A percentile compares a stretch with the other conserved stretches of the same genome.
Evolutionary conservation across 306 rosid genomes (phyloP).

Genomic region (Castanea sativa): DNA sequence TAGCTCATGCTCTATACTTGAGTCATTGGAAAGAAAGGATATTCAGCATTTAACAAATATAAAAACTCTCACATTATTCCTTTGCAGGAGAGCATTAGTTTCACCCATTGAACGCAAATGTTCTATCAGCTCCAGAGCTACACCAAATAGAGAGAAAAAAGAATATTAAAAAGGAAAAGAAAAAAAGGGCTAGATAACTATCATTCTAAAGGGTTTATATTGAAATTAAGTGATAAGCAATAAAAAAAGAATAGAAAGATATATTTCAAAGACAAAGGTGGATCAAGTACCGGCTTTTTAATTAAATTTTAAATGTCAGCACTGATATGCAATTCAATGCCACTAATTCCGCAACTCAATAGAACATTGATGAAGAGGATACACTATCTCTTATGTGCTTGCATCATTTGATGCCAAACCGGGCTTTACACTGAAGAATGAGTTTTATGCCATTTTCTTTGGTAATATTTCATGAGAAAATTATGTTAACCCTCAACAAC

Average conservation of each 20-base stretch:
- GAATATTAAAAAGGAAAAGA: conserved; percentile 3
- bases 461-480: neutral
- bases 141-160: conserved; percentile 20
- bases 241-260: neutral
- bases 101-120: conserved; percentile 96
- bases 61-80: conserved; percentile 51
- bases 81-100: conserved; percentile 81
- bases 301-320: neutral
- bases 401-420: neutral
- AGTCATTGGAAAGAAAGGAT: conserved; percentile 12
- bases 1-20: conserved; percentile 5
- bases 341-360: neutral
- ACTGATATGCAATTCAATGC: neutral
- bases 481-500: neutral
- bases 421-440: neutral
- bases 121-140: conserved; percentile 88
- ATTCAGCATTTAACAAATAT: neutral
- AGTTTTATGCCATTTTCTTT: neutral
- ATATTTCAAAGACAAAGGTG: neutral
- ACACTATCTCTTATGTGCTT: neutral
- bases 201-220: neutral
- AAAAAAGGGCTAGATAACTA: neutral
- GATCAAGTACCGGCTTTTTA: neutral
- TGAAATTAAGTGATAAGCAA: neutral
- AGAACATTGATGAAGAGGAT: neutral